These are phyloP conservation scores for Cladobotryum protrusum DNA, from an alignment of 2,329 filamentous ascomycete genomes.

Conservation along the genomic window DNA sequence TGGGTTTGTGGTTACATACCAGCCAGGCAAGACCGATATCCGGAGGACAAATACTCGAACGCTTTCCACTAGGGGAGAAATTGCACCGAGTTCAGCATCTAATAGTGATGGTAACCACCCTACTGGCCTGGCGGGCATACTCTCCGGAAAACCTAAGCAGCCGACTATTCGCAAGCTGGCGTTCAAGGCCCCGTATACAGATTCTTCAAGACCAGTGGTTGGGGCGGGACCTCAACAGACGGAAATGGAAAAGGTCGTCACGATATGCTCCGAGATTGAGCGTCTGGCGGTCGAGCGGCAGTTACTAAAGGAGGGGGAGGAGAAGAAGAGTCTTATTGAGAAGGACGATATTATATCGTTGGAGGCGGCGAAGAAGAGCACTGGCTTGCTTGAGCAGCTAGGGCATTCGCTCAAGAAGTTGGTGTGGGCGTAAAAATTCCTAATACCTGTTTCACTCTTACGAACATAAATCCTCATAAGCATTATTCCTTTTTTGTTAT, in stretches of 20 bases:
- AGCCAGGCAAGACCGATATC: constrained; percentile 63
- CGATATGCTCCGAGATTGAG: constrained; percentile 72
- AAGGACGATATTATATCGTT: constrained; percentile 72
- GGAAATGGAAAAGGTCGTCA: constrained; percentile 51
- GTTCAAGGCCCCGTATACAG: constrained; percentile 49
- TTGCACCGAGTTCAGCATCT: constrained; percentile 20
- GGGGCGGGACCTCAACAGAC: constrained; percentile 41
- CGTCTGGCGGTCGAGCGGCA: constrained; percentile 51
- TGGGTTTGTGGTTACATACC: constrained; percentile 75
- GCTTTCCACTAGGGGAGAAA: constrained; percentile 48
- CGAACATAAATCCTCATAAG: neutral
- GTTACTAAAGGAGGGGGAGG: constrained; percentile 35
- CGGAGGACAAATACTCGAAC: constrained; percentile 81
- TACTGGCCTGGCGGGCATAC: constrained; percentile 35
- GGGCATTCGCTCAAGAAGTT: constrained; percentile 90
- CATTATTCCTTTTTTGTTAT: neutral
- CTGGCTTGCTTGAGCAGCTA: constrained; percentile 77
- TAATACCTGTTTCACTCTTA: neutral
- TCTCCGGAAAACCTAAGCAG: constrained; percentile 32
- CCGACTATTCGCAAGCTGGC: constrained; percentile 39
- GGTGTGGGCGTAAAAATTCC: constrained; percentile 61
- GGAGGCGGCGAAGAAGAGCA: constrained; percentile 79
- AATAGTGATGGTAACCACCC: constrained; percentile 16
- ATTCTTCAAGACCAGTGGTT: constrained; percentile 50
- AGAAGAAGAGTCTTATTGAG: constrained; percentile 43